A percentile compares a stretch with the other conserved stretches of the same genome.
phyloP scores from a whole-genome alignment of 2,329 filamentous ascomycete genomes.

The Epichloe brachyelytri region DNA sequence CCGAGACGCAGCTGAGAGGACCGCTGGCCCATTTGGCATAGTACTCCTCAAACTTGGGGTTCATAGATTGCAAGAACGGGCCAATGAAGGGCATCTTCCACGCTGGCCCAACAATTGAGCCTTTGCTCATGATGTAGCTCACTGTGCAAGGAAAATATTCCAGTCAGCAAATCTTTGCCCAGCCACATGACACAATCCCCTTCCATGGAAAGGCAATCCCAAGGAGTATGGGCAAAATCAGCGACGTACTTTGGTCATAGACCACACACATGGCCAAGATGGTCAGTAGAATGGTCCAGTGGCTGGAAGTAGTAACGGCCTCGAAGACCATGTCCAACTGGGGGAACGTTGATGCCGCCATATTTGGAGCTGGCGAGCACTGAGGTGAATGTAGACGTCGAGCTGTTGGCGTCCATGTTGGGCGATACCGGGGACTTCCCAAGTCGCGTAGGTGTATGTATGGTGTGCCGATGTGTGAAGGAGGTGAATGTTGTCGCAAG shows the following conservation, averaged over 20 bases:
- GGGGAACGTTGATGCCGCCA: slow-evolving; percentile 35
- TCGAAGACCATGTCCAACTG: slow-evolving; percentile 44
- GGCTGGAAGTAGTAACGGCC: slow-evolving; percentile 42
- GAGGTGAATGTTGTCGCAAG: background rate
- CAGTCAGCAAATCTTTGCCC: background rate
- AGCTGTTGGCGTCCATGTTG: slow-evolving; percentile 44
- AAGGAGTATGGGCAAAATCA: background rate
- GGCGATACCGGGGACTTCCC: slow-evolving; percentile 1
- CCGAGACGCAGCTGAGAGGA: slow-evolving; percentile 87
- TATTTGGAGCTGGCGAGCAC: slow-evolving; percentile 50
- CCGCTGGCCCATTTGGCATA: slow-evolving; percentile 86
- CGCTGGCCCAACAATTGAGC: slow-evolving; percentile 58
- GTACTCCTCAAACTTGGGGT: slow-evolving; percentile 87
- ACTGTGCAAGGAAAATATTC: slow-evolving; percentile 32
- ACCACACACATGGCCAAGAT: slow-evolving; percentile 57
- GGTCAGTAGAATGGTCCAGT: slow-evolving; percentile 53
- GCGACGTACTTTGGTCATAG: slow-evolving; percentile 77
- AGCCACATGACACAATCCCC: background rate
- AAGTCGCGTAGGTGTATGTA: background rate
- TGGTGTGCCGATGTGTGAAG: background rate
- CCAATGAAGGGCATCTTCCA: slow-evolving; percentile 82
- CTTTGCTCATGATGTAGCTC: slow-evolving; percentile 63
- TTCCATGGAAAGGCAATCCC: background rate
- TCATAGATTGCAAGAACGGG: slow-evolving; percentile 85
- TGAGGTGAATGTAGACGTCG: slow-evolving; percentile 57